Evolutionary conservation across 371 early-diverging fungal species (phyloP).

Genomic region (Fennellomyces sp.): DNA sequence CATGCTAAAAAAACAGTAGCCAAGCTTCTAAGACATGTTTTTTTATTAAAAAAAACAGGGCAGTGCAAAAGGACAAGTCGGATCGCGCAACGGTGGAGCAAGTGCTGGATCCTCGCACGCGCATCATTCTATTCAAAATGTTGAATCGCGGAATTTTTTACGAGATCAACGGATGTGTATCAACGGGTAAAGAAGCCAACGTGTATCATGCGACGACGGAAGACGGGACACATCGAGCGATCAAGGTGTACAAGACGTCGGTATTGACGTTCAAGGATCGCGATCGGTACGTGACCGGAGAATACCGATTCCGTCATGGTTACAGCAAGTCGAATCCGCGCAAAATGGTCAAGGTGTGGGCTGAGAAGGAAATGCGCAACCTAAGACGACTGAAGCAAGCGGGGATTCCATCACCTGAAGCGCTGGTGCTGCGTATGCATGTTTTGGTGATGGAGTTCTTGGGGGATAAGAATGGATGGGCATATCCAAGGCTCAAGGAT

Average conservation of each 20-base stretch:
- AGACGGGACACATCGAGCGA: constrained; percentile 83
- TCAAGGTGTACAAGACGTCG: constrained; percentile 99
- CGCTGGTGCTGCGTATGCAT: constrained; percentile 93
- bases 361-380: constrained; percentile 99
- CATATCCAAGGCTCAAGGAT: constrained; percentile 96
- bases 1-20: too few relatives aligned
- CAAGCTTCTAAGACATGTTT: neutral
- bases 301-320: constrained; percentile 96
- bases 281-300: constrained; percentile 98
- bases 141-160: constrained; percentile 88
- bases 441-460: constrained; percentile 98
- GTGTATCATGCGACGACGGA: constrained; percentile 96
- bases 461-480: constrained; percentile 93
- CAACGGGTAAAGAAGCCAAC: constrained; percentile 99
- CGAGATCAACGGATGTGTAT: constrained; percentile 97
- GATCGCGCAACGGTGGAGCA: constrained; percentile 98
- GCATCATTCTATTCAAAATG: constrained; percentile 96
- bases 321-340: constrained; percentile 96
- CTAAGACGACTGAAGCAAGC: constrained; percentile 89
- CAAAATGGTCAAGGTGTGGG: constrained; percentile 99
- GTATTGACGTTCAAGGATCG: constrained; percentile 98
- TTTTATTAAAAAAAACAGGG: constrained; percentile 17
- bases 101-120: constrained; percentile 97
- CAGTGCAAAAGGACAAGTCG: constrained; percentile 81
- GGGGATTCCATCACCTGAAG: constrained; percentile 96